Base-by-base conservation (phyloP, 768 basidiomycete genomes). In the Collybia sp. region DNA sequence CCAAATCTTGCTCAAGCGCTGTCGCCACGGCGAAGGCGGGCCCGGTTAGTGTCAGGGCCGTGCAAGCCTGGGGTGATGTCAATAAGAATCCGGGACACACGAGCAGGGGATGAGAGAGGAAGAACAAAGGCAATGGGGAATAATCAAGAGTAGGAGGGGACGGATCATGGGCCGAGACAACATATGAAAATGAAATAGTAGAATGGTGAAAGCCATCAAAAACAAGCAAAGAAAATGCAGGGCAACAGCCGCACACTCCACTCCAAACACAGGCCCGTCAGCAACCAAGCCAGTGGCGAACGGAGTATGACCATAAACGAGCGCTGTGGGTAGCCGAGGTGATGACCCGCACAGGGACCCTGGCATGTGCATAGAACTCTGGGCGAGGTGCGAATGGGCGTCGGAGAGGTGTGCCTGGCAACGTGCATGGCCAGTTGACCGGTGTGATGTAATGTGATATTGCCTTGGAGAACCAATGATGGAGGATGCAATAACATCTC, bases 1-100 rank as follows among this genome's bases (percentile, higher is more conserved):
- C 77, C 33, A 85, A 69, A 55, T 85, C 82, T 44, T 62, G 62
- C 58, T 84, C 82, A 40, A 83, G 75, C 30, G 82, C 84, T 37
- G 82, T 70, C 12, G 73, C 62, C 33, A 77, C 67, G 20, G 72
- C 66, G 54, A 83, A 67, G 52, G 68, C 60, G 42, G 71, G 64
- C 34, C 66, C 64, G 33, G 77, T 71, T 47, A 82, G 69, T 31
- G 73, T 67, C 46, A 84, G 79, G 39, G 76, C 76, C 46, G 69
- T 64, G 43, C 68, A 66, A 30, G 83, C 84, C 82, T 85, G 63
- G 30, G 31, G 32, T 25, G 3, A 25, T 25, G 25, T 4, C 25
- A 25, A 8, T 25, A 25, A 47, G 19, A 43, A 37, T n/a, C 35
- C 4, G 13, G n/a, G 17, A 18, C 10, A 10, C 35, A 18, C 35